phyloP scores from a whole-genome alignment of 192 early-diverging fungal genomes.

The Helicostylum pulchrum region DNA sequence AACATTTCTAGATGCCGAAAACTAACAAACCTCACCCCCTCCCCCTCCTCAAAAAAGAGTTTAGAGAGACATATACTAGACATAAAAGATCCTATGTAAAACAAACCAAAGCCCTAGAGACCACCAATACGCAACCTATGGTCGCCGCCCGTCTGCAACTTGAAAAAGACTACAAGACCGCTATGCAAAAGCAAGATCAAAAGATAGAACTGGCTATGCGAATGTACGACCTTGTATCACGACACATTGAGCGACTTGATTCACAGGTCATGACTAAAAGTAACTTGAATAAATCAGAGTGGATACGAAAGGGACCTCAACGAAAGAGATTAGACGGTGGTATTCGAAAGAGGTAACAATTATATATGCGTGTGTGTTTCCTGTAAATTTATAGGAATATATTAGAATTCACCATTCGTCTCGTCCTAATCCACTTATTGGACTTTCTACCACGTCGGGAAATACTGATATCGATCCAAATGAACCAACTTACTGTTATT shows the following conservation, averaged over 20 bases:
- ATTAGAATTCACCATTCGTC: conserved; percentile 31
- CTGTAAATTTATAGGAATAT: not conserved
- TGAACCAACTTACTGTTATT: conserved; percentile 87
- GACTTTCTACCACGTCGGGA: conserved; percentile 4
- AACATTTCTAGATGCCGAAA: not conserved
- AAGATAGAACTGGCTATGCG: conserved; percentile 50
- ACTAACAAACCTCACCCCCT: conserved; percentile 4
- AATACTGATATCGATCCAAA: conserved; percentile 82
- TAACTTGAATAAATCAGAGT: conserved; percentile 22
- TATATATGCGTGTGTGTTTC: not conserved
- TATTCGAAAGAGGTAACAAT: not conserved
- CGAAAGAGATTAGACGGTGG: not conserved
- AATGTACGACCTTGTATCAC: conserved; percentile 46
- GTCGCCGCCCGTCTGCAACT: conserved; percentile 15
- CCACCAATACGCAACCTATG: not conserved
- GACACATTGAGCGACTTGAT: conserved; percentile 39
- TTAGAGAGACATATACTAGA: conserved; percentile 18
- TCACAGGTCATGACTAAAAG: conserved; percentile 31
- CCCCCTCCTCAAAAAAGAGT: no score
- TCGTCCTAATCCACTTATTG: conserved; percentile 29
- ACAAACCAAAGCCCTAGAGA: not conserved
- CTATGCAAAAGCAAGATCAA: conserved; percentile 51
- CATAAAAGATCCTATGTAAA: conserved; percentile 10
- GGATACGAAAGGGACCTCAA: conserved; percentile 17
- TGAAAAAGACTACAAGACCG: conserved; percentile 45